Evolutionary conservation across 768 basidiomycete genomes (phyloP), one percentile per base, ranked within the genome.

Genomic region (Pisolithus microcarpus): DNA sequence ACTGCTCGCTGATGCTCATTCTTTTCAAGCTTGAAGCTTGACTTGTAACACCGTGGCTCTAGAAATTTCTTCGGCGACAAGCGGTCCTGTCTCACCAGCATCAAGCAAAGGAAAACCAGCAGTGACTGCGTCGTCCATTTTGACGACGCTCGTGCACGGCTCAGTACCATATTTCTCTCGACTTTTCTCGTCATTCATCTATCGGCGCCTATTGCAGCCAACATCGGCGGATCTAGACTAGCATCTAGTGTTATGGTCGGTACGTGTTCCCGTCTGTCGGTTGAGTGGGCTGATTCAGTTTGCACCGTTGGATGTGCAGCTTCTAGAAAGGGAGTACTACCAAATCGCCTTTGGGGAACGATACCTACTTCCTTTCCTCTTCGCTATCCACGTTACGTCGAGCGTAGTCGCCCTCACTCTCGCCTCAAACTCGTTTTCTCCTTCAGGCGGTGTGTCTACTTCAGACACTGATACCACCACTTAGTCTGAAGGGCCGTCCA

Each of bases 251-350:
- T 80, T 43, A 84, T 92, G 87, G 91, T 88, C 52, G 51, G 80
- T 67, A 39, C 21, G 15, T 2, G n/a, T 40, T 38, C 44, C 28
- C 9, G 36, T 47, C 26, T 39, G 43, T 5, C 4, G 40, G 44
- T 8, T 42, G 19, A 13, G 16, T 9, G 19, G 52, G 16, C 46
- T 39, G 7, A 19, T 28, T n/a, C 21, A 23, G 26, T 26, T 26
- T 11, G 9, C 7, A 7, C 7, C 8, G 24, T 23, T 16, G 15
- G 38, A 16, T 16, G 5, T 38, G 38, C 57, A 93, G 89, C 71
- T 93, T 40, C 72, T 94, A 11, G 87, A 89, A 9, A 71, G 90
- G 48, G 90, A 91, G 67, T 91, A 90, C 67, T 93, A 94, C 65
- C 88, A 92, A 62, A 86, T 84, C 0, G 50, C 69, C 0, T 74